A percentile compares a stretch with the other conserved stretches of the same genome.
Evolutionary conservation across 169 alveolate species (phyloP).

Genomic region (Cryptosporidium bovis): DNA sequence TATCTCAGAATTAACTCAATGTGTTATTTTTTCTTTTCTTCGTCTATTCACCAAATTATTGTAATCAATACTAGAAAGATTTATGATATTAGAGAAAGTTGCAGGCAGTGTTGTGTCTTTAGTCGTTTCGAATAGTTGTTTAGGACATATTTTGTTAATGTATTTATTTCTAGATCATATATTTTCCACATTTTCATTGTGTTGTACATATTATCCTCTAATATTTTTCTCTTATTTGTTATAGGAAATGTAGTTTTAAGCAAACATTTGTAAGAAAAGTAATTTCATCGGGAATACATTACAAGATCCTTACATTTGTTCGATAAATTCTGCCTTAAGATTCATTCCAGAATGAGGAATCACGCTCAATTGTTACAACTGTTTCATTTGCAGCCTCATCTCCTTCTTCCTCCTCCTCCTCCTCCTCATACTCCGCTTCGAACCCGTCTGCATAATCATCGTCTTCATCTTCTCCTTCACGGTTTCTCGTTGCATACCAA

Average conservation of each 20-base stretch:
- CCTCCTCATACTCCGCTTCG: constrained; percentile 73
- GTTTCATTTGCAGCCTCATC: constrained; percentile 72
- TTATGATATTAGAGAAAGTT: too few species aligned
- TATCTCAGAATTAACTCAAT: background rate
- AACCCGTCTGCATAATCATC: constrained; percentile 75
- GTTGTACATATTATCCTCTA: too few species aligned
- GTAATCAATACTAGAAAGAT: too few species aligned
- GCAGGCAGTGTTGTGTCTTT: too few species aligned
- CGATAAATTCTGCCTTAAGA: constrained; percentile 19
- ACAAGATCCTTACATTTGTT: constrained; percentile 8
- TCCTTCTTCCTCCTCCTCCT: constrained; percentile 51
- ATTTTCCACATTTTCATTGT: too few species aligned
- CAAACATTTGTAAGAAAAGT: background rate
- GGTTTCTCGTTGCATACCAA: constrained; percentile 74
- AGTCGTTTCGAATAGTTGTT: too few species aligned
- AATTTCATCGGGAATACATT: background rate
- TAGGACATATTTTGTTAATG: too few species aligned
- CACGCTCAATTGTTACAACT: constrained; percentile 73
- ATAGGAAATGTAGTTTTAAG: constrained; percentile 64
- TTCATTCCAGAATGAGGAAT: constrained; percentile 75
- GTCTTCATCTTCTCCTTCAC: constrained; percentile 66
- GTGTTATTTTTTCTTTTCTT: background rate
- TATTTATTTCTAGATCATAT: too few species aligned
- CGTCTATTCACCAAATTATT: too few species aligned
- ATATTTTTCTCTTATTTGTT: background rate